phyloP scores from a whole-genome alignment of 208 protist species.

The Leishmania turanica region DNA sequence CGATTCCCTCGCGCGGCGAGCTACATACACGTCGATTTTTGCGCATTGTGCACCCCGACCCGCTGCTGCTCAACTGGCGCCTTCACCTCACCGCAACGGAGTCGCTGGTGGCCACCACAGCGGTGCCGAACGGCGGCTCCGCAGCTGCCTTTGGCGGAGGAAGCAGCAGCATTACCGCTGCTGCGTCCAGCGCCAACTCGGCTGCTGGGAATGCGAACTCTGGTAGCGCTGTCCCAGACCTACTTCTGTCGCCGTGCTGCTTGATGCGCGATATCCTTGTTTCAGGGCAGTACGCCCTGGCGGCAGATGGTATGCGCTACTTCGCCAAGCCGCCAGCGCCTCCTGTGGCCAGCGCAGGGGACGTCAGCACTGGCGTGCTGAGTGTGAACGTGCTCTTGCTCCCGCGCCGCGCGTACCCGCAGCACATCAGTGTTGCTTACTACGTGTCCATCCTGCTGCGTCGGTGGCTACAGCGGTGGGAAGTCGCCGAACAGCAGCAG shows the following conservation, averaged over 20 bases:
- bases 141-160: not conserved
- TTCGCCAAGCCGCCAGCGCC: conserved; percentile 12
- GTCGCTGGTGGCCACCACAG: conserved; percentile 4
- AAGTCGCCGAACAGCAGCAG: conserved; percentile 10
- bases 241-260: conserved; percentile 44
- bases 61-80: conserved; percentile 40
- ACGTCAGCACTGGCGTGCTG: not conserved
- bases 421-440: conserved; percentile 34
- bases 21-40: conserved; percentile 53
- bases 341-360: not conserved
- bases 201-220: not conserved
- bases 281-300: conserved; percentile 44
- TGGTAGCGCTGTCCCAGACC: not conserved
- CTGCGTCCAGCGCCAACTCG: not conserved
- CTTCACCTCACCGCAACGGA: conserved; percentile 23
- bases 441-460: conserved; percentile 27
- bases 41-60: conserved; percentile 50
- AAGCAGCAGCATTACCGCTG: not conserved
- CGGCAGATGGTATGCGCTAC: conserved; percentile 36
- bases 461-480: conserved; percentile 36
- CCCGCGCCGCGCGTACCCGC: conserved; percentile 42
- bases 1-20: conserved; percentile 51
- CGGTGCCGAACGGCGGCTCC: not conserved
- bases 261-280: conserved; percentile 64
- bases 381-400: conserved; percentile 67